Evolutionary conservation across 306 rosid genomes (phyloP).

Genomic region (Lablab purpureus): DNA sequence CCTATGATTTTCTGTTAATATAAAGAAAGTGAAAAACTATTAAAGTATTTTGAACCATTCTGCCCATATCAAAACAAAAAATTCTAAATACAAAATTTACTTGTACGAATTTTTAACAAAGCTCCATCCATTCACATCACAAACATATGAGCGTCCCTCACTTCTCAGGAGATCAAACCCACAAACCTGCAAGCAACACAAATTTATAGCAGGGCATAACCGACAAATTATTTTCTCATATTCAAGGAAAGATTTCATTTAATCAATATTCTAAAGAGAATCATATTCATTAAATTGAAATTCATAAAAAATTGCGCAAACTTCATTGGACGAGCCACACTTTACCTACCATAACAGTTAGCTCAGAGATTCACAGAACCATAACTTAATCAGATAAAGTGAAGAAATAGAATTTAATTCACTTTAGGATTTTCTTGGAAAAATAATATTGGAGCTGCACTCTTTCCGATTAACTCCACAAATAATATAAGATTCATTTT

Average conservation of each 20-base stretch:
- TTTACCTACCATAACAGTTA: conserved; percentile 15
- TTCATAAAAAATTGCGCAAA: conserved; percentile 17
- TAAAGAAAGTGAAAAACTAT: conserved; percentile 23
- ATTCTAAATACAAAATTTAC: conserved; percentile 54
- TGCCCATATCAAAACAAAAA: conserved; percentile 27
- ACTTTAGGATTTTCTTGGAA: conserved; percentile 5
- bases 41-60: conserved; percentile 39
- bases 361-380: conserved; percentile 21
- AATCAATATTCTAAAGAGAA: conserved; percentile 23
- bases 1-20: conserved; percentile 27
- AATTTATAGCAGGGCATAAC: conserved; percentile 42
- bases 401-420: conserved; percentile 7
- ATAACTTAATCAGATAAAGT: neutral
- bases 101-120: conserved; percentile 97
- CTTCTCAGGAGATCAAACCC: conserved; percentile 97
- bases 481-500: conserved; percentile 35
- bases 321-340: conserved; percentile 4
- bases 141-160: conserved; percentile 95
- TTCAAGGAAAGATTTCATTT: conserved; percentile 11
- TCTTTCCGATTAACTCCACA: conserved; percentile 26
- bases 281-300: conserved; percentile 10
- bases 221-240: conserved; percentile 29
- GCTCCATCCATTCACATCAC: conserved; percentile 99
- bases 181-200: conserved; percentile 75
- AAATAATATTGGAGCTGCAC: conserved; percentile 6